Evolutionary conservation across 140 eudicot species (phyloP).

Genomic region (Ambrosia hybrid): DNA sequence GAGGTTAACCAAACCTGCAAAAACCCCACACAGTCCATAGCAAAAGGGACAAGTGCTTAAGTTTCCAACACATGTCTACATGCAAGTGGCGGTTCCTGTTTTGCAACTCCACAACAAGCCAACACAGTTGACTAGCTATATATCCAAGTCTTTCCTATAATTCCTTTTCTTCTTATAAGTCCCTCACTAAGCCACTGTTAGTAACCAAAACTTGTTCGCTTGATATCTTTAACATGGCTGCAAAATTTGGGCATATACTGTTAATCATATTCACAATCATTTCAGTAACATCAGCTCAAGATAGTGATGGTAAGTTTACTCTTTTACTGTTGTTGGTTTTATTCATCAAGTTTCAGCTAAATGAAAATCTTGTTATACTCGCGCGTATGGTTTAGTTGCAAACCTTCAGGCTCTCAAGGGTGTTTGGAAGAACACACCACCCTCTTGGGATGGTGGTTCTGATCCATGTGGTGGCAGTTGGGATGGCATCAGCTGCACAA

Average conservation of each 20-base stretch:
- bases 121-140: too few species aligned
- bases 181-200: too few species aligned
- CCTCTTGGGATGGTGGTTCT: constrained; percentile 42
- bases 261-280: constrained; percentile 18
- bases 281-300: constrained; percentile 22
- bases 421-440: constrained; percentile 52
- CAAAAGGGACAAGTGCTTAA: too few species aligned
- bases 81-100: too few species aligned
- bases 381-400: constrained; percentile 31
- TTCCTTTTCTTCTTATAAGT: too few species aligned
- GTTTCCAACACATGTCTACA: too few species aligned
- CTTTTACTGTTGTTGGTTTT: background rate
- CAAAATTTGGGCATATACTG: constrained; percentile 10
- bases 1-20: too few species aligned
- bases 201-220: too few species aligned
- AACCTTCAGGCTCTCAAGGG: constrained; percentile 39
- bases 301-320: constrained; percentile 24
- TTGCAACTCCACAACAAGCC: too few species aligned
- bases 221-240: constrained; percentile 1
- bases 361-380: background rate
- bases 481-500: constrained; percentile 56
- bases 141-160: too few species aligned
- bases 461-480: constrained; percentile 59
- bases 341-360: background rate
- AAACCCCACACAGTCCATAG: too few species aligned